A percentile compares a stretch with the other conserved stretches of the same genome.
Conservation (phyloP, 2,329 filamentous ascomycete species). For the Nakataea oryzae region DNA sequence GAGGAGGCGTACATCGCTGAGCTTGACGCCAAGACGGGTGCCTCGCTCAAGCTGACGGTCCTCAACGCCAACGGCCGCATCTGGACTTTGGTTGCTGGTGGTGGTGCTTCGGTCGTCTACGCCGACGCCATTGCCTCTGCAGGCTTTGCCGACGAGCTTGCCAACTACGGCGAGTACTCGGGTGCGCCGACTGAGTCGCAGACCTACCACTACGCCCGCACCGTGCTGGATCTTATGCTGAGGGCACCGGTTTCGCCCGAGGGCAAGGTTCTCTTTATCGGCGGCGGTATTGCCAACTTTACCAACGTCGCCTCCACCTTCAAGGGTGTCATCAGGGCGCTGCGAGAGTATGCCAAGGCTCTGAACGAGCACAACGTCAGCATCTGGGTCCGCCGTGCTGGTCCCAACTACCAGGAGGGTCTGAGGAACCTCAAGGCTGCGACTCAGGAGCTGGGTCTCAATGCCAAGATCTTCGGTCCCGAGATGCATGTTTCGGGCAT, state of each 20-base stretch:
- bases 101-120: conserved; percentile 98
- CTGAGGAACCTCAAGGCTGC: conserved; percentile 99
- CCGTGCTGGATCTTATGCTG: conserved; percentile 94
- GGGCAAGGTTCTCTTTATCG: conserved; percentile 98
- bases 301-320: conserved; percentile 99
- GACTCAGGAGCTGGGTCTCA: conserved; percentile 80
- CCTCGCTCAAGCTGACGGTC: conserved; percentile 95
- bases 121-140: conserved; percentile 96
- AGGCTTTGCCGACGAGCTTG: conserved; percentile 89
- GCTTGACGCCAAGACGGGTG: conserved; percentile 98
- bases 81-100: conserved; percentile 97
- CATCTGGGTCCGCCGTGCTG: conserved; percentile 86
- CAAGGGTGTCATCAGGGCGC: conserved; percentile 97
- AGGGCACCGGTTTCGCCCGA: conserved; percentile 74
- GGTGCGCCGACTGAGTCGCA: conserved; percentile 97
- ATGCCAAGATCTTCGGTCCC: conserved; percentile 52
- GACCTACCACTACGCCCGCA: conserved; percentile 98
- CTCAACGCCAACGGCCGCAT: conserved; percentile 86
- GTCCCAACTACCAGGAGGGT: conserved; percentile 99
- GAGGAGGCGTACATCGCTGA: conserved; percentile 99
- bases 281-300: conserved; percentile 99
- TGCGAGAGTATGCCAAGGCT: conserved; percentile 77
- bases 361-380: conserved; percentile 94
- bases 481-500: conserved; percentile 98
- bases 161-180: conserved; percentile 99